Base-by-base conservation (phyloP, 2,329 filamentous ascomycete genomes). In the Monilinia fructicola region DNA sequence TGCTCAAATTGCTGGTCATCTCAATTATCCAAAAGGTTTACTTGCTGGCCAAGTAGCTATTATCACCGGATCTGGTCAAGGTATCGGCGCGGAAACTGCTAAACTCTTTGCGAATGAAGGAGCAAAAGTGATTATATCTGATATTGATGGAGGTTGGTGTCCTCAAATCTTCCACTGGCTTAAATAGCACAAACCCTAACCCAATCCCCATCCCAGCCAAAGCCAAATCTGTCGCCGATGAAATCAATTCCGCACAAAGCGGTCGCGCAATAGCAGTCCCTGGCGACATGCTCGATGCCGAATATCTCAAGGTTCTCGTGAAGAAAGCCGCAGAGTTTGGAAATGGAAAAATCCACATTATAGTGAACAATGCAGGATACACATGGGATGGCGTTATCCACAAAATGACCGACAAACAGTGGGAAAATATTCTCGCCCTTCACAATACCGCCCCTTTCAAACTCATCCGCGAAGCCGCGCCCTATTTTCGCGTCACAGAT, bases 361-460 rank as follows among this genome's bases (percentile, higher is more conserved):
- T 96, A 66, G 90, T 96, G 68, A 96, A 96, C 79, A 96, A 96
- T 77, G 93, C 92, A 0, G 92, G 92, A 53, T 96, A 92, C 79
- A 96, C 93, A 0, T 96, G 92, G 91, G 93, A 97, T 77, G 93
- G 90, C 9, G 92, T 96, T 50, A 92, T 96, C 71, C 91, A 96
- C 83, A 96, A 95, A 83, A 94, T 92, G 83, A 90, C 88, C 21
- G 91, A 96, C 81, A 91, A 91, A 81, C 92, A 96, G 83, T 96
- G 91, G 91, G 90, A 95, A 69, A 93, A 90, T 61, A 96, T 97
- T 77, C 80, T 96, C 40, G 87, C 89, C 28, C 83, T 96, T 58
- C 93, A 96, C 83, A 88, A 85, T 76, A 95, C 91, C 16, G 92
- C 90, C 2, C 93, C 93, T 14, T 96, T 97, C 83, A 89, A 89